Evolutionary conservation across 148 eudicot species (phyloP).

Genomic region (Chenopodium suecicum): DNA sequence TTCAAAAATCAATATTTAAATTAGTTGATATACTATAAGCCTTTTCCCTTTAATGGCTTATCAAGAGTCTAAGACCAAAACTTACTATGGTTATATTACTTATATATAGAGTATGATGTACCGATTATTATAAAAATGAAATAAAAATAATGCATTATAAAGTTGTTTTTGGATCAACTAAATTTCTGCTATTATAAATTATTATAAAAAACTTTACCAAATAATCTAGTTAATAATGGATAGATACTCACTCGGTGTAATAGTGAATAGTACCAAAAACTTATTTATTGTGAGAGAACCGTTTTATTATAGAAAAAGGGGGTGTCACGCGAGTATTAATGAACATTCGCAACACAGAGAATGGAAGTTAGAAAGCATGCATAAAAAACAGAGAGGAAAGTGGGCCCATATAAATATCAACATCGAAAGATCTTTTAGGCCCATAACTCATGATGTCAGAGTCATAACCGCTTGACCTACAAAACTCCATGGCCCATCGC

Average conservation of each 20-base stretch:
- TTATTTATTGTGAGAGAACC: background rate
- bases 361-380: constrained; percentile 6
- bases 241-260: no score
- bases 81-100: no score
- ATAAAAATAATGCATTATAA: no score
- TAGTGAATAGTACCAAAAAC: no score
- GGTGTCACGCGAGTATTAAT: constrained; percentile 11
- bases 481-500: constrained; percentile 19
- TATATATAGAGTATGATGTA: no score
- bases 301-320: background rate
- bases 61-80: no score
- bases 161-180: background rate
- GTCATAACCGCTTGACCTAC: constrained; percentile 41
- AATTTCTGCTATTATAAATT: no score
- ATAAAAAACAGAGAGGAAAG: background rate
- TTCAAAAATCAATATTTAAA: no score
- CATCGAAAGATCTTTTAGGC: constrained; percentile 32
- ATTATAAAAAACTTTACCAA: background rate
- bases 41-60: no score
- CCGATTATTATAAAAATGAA: no score
- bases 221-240: no score
- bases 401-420: constrained; percentile 27
- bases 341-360: constrained; percentile 10
- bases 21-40: no score
- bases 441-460: constrained; percentile 38